Percentiles rank a stretch among this genome's conserved stretches.
Conservation (phyloP, 73 alveolate species). For the Tetrahymena elliotti region DNA sequence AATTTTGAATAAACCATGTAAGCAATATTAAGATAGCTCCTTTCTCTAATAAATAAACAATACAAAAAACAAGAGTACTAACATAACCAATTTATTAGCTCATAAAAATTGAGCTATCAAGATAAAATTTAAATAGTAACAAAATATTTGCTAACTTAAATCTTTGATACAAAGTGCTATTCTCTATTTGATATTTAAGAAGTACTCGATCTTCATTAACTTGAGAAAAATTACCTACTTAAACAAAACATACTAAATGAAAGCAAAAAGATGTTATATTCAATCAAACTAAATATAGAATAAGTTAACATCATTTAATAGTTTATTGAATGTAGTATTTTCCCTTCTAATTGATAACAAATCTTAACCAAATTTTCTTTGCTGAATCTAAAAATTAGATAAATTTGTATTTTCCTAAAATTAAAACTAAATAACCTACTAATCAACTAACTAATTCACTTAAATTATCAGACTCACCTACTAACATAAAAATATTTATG, state of each 20-base stretch:
- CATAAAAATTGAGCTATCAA: background rate
- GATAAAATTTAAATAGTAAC: background rate
- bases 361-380: no score
- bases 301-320: background rate
- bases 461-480: no score
- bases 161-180: background rate
- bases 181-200: background rate
- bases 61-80: background rate
- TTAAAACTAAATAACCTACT: no score
- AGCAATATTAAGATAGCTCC: background rate
- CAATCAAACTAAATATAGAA: background rate
- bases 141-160: background rate
- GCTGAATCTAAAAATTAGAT: no score
- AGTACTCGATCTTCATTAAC: background rate
- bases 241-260: background rate
- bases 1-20: background rate
- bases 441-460: no score
- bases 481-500: no score
- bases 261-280: background rate
- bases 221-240: background rate
- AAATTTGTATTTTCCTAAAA: no score
- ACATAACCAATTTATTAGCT: background rate
- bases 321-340: background rate
- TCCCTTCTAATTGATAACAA: background rate
- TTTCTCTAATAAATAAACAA: background rate